phyloP scores from a whole-genome alignment of 208 protist genomes.

The Trypanosoma theileri region DNA sequence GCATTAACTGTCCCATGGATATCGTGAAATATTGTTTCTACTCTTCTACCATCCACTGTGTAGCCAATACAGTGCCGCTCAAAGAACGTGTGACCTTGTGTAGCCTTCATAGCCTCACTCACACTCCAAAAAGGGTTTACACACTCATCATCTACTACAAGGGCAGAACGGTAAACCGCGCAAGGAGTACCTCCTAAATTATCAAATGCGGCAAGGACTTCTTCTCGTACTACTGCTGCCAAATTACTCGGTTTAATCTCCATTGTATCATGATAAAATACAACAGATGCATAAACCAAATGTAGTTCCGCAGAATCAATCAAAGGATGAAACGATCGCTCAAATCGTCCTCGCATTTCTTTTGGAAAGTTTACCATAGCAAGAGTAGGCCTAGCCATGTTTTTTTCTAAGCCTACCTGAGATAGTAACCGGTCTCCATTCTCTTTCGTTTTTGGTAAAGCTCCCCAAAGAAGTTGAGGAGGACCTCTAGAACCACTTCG shows the following conservation, averaged over 20 bases:
- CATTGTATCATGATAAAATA: conserved; percentile 57
- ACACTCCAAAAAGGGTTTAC: conserved; percentile 47
- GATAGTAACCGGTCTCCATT: neutral
- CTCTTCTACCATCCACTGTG: conserved; percentile 61
- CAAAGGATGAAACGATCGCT: conserved; percentile 30
- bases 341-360: conserved; percentile 24
- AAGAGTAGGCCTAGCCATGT: conserved; percentile 13
- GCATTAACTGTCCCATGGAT: conserved; percentile 47
- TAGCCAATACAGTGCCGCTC: conserved; percentile 68
- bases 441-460: neutral
- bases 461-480: conserved; percentile 47
- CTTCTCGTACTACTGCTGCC: conserved; percentile 30
- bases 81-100: conserved; percentile 34
- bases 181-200: conserved; percentile 32
- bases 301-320: conserved; percentile 32
- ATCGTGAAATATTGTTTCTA: conserved; percentile 51
- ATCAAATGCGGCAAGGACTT: conserved; percentile 50
- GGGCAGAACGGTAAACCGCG: conserved; percentile 49
- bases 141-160: conserved; percentile 43
- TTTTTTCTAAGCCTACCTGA: neutral
- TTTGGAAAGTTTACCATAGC: conserved; percentile 64
- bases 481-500: conserved; percentile 10
- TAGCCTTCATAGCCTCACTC: conserved; percentile 29
- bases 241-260: conserved; percentile 35
- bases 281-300: conserved; percentile 46